These are phyloP conservation scores for Filosporella fistucella DNA, from an alignment of 495 filamentous ascomycete genomes.

Conservation along the genomic window DNA sequence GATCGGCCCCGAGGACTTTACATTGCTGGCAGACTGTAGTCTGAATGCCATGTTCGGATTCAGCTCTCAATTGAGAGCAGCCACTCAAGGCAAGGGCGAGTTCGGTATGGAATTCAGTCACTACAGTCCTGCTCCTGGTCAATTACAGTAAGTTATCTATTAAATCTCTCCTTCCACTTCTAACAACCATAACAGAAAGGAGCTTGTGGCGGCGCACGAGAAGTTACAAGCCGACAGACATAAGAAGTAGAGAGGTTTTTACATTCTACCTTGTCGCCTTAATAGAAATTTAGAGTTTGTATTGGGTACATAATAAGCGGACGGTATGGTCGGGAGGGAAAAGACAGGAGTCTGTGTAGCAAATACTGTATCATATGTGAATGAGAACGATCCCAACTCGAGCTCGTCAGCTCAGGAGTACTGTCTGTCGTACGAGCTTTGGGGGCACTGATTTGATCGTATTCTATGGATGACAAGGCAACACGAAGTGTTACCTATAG, in stretches of 20 bases:
- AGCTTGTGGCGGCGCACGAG: constrained; percentile 81
- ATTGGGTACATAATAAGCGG: background rate
- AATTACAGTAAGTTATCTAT: constrained; percentile 65
- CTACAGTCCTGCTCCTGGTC: constrained; percentile 80
- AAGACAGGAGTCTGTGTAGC: constrained; percentile 1
- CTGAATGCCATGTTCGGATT: constrained; percentile 98
- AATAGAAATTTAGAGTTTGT: constrained; percentile 14
- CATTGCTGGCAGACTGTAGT: constrained; percentile 86
- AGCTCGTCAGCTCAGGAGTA: background rate
- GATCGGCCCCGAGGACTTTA: constrained; percentile 92
- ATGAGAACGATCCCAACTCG: constrained; percentile 18
- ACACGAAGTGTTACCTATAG: too few species aligned
- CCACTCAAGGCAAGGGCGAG: constrained; percentile 98
- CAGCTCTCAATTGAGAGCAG: constrained; percentile 79
- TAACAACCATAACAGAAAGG: constrained; percentile 44
- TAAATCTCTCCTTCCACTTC: constrained; percentile 12
- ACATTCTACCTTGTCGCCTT: constrained; percentile 7
- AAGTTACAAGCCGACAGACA: constrained; percentile 54
- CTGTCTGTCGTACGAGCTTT: too few species aligned
- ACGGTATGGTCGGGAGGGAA: background rate
- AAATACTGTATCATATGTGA: constrained; percentile 12
- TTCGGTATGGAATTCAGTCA: constrained; percentile 99
- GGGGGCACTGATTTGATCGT: too few species aligned
- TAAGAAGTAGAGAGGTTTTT: constrained; percentile 20
- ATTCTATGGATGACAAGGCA: too few species aligned